Percentiles rank a stretch among this genome's conserved stretches.
Conservation (phyloP, 306 rosid species). For the Hippophae tibetana region DNA sequence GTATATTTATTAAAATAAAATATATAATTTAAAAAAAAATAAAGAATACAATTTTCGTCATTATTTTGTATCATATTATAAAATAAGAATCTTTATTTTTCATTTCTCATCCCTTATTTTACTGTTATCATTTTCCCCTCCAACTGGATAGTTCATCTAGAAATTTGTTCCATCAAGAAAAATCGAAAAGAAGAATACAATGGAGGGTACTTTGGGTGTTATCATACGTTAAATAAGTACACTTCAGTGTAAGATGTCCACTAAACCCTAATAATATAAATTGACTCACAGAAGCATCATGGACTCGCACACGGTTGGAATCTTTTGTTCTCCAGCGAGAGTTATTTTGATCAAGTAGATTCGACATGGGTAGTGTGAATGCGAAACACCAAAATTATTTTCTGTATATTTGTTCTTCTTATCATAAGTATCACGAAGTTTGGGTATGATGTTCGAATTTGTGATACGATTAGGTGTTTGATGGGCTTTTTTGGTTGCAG, state of each 20-base stretch:
- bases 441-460: not conserved
- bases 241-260: not conserved
- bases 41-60: too few relatives aligned
- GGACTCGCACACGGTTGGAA: not conserved
- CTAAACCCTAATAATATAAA: slow-evolving; percentile 6
- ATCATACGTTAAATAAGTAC: not conserved
- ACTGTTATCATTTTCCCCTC: too few relatives aligned
- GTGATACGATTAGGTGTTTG: not conserved
- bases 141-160: too few relatives aligned
- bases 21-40: too few relatives aligned
- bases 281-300: not conserved
- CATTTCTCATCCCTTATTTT: too few relatives aligned
- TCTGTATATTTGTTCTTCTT: not conserved
- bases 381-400: too few relatives aligned
- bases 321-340: not conserved
- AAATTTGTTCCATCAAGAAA: not conserved
- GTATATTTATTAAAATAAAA: too few relatives aligned
- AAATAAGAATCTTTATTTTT: too few relatives aligned
- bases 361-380: slow-evolving; percentile 16
- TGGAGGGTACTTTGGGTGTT: slow-evolving; percentile 16
- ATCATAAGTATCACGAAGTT: not conserved
- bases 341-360: not conserved
- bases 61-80: too few relatives aligned
- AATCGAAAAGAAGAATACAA: not conserved
- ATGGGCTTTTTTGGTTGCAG: slow-evolving; percentile 14